Conservation (phyloP, 768 basidiomycete species). For the Suillus decipiens region DNA sequence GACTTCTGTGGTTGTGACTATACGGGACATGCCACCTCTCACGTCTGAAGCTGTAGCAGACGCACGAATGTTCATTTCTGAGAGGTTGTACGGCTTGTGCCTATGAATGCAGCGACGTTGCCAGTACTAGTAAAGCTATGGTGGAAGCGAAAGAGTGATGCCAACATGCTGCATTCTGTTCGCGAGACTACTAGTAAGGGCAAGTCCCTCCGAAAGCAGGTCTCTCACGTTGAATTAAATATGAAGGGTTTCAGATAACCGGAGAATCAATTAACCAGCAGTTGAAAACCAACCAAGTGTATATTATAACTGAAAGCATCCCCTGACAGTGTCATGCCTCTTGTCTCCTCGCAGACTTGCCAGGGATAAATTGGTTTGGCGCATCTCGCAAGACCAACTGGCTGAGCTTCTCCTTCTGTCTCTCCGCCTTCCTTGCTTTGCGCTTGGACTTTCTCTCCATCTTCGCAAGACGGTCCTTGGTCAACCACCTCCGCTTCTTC, state of each 20-base stretch:
- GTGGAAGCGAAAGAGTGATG: neutral
- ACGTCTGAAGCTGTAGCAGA: neutral
- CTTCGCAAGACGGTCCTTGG: slow-evolving; percentile 38
- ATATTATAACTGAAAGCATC: slow-evolving; percentile 2
- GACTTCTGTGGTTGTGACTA: neutral
- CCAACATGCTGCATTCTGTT: too few species aligned
- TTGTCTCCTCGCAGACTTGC: slow-evolving; percentile 15
- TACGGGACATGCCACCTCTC: neutral
- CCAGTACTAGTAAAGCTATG: neutral
- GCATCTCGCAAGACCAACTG: slow-evolving; percentile 54
- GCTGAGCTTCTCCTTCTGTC: slow-evolving; percentile 55
- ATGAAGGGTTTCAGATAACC: neutral
- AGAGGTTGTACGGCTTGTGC: neutral
- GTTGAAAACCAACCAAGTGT: neutral
- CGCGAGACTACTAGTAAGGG: too few species aligned
- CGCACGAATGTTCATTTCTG: neutral
- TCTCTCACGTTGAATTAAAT: neutral
- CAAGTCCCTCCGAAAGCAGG: neutral
- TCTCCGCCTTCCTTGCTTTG: slow-evolving; percentile 44
- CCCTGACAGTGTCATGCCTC: neutral
- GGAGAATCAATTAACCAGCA: neutral
- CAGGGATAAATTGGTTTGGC: slow-evolving; percentile 62
- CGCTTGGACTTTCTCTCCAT: slow-evolving; percentile 37
- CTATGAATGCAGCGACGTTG: neutral
- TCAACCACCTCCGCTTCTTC: slow-evolving; percentile 57